Conservation (phyloP, 2,329 filamentous ascomycete species). For the Talaromyces sp. region DNA sequence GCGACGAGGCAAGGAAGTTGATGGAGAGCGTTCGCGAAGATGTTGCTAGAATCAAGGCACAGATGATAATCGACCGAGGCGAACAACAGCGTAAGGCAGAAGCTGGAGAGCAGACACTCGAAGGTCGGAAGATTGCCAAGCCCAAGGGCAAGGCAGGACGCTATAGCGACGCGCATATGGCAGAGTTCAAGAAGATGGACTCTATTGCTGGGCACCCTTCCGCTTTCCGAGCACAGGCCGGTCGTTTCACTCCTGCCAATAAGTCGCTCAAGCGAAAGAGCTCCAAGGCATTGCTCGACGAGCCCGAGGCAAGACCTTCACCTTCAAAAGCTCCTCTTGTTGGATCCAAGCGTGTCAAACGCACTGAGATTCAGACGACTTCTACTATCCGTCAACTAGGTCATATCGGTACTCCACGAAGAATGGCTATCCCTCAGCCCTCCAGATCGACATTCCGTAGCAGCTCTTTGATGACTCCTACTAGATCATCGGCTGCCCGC, state of each 20-base stretch:
- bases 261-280: conserved; percentile 51
- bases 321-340: conserved; percentile 32
- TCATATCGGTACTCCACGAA: conserved; percentile 22
- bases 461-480: conserved; percentile 68
- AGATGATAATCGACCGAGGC: conserved; percentile 61
- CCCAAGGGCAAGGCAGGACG: conserved; percentile 73
- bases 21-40: conserved; percentile 68
- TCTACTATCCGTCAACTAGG: conserved; percentile 53
- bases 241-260: conserved; percentile 39
- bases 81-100: conserved; percentile 50
- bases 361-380: conserved; percentile 63
- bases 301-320: conserved; percentile 49
- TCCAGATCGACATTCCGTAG: conserved; percentile 40
- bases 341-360: conserved; percentile 68
- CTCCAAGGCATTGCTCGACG: conserved; percentile 64
- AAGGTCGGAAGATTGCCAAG: conserved; percentile 68
- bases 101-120: conserved; percentile 42
- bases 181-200: conserved; percentile 95
- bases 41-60: conserved; percentile 65
- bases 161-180: conserved; percentile 81
- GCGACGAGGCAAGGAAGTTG: conserved; percentile 52
- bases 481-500: conserved; percentile 68
- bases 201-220: conserved; percentile 87
- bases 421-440: conserved; percentile 23
- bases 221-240: conserved; percentile 55